These are phyloP conservation scores for Penicillium aurantiogriseum DNA, from an alignment of 2,329 filamentous ascomycete genomes.

Conservation along the genomic window DNA sequence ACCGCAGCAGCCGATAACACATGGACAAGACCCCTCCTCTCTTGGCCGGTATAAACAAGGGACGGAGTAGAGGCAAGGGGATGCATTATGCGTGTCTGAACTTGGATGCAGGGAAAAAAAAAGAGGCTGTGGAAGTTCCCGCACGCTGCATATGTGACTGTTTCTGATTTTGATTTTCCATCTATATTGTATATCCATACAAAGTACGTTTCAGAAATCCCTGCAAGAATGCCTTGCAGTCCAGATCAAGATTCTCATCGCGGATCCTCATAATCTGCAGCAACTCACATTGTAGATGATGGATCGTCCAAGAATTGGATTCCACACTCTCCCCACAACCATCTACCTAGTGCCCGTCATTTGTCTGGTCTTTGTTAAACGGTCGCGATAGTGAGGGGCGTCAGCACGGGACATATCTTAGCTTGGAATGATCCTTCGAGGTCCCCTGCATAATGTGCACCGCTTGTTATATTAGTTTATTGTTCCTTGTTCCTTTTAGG, in stretches of 20 bases:
- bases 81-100: constrained; percentile 4
- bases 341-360: not conserved
- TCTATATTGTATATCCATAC: not conserved
- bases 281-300: not conserved
- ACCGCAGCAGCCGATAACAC: constrained; percentile 9
- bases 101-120: constrained; percentile 1
- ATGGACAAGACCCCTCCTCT: not conserved
- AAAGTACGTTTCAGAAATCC: not conserved
- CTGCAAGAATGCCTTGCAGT: constrained; percentile 2
- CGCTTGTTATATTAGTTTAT: not conserved
- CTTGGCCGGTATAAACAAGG: not conserved
- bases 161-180: not conserved
- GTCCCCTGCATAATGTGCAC: not conserved
- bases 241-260: not conserved
- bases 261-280: constrained; percentile 2
- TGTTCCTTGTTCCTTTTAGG: constrained; percentile 1
- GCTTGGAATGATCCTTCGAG: not conserved
- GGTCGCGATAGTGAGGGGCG: not conserved
- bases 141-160: not conserved
- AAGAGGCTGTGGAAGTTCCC: constrained; percentile 2
- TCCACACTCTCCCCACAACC: not conserved
- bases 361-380: not conserved
- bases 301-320: not conserved
- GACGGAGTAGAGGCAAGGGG: not conserved
- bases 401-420: not conserved